These are phyloP conservation scores for Aspergillus sojae DNA, from an alignment of 2,329 filamentous ascomycete species.

Conservation along the genomic window DNA sequence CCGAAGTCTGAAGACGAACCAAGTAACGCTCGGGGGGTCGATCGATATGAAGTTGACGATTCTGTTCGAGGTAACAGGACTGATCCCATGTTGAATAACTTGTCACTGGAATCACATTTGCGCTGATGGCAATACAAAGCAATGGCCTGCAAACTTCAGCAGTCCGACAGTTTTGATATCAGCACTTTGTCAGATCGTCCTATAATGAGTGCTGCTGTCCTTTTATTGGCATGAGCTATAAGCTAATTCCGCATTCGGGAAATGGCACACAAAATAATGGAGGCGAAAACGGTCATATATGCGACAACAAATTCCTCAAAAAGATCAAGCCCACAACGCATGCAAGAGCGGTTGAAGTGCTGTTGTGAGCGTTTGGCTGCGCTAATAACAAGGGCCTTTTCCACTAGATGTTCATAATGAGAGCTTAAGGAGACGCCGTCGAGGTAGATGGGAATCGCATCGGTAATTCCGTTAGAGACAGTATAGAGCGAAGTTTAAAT, in stretches of 20 bases:
- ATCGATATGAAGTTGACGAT: constrained; percentile 14
- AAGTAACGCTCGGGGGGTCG: constrained; percentile 4
- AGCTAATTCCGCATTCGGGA: constrained; percentile 19
- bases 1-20: constrained; percentile 6
- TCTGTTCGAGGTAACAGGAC: constrained; percentile 15
- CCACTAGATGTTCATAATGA: constrained; percentile 13
- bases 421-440: background rate
- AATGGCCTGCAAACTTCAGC: background rate
- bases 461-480: background rate
- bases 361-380: background rate
- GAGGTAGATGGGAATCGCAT: constrained; percentile 4
- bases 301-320: background rate
- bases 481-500: background rate
- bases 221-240: background rate
- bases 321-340: background rate
- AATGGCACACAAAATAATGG: constrained; percentile 3
- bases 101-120: constrained; percentile 19
- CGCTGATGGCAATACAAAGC: background rate
- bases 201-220: background rate
- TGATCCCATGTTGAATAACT: constrained; percentile 18
- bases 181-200: background rate
- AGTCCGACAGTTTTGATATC: background rate
- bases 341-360: background rate
- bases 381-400: constrained; percentile 4
- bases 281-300: constrained; percentile 1